These are phyloP conservation scores for Alternaria incomplexa DNA, from an alignment of 2,329 filamentous ascomycete species.

Conservation along the genomic window DNA sequence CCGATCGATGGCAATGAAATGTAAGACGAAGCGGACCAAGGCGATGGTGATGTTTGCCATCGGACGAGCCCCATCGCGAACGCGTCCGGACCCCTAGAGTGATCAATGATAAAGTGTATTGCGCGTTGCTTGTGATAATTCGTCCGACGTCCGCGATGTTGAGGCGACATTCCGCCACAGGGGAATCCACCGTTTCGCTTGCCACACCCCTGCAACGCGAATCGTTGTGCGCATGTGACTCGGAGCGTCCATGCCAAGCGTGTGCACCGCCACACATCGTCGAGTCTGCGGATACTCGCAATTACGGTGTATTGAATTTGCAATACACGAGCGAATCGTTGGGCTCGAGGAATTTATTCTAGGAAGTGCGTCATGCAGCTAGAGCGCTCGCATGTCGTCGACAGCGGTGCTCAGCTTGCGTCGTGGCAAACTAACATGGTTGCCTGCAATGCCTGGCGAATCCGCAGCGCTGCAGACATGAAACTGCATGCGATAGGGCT, in stretches of 20 bases:
- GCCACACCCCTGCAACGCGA: constrained; percentile 14
- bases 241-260: constrained; percentile 20
- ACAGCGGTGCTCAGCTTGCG: constrained; percentile 35
- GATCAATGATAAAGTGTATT: constrained; percentile 7
- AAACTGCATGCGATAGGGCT: constrained; percentile 35
- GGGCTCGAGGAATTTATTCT: constrained; percentile 37
- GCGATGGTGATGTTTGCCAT: constrained; percentile 11
- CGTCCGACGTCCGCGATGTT: constrained; percentile 25
- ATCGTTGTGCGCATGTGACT: constrained; percentile 32
- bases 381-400: constrained; percentile 33
- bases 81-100: constrained; percentile 9
- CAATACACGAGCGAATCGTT: constrained; percentile 25
- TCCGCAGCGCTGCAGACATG: constrained; percentile 28
- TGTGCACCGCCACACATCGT: constrained; percentile 41
- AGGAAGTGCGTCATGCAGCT: constrained; percentile 40
- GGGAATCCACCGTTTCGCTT: constrained; percentile 17
- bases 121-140: constrained; percentile 16
- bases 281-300: constrained; percentile 13
- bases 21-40: constrained; percentile 12
- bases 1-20: constrained; percentile 9
- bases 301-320: constrained; percentile 15
- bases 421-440: constrained; percentile 43
- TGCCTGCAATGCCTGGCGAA: constrained; percentile 24
- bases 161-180: constrained; percentile 35
- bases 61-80: constrained; percentile 1